Conservation (phyloP, 2,329 filamentous ascomycete genomes). For the Alternaria sp. region DNA sequence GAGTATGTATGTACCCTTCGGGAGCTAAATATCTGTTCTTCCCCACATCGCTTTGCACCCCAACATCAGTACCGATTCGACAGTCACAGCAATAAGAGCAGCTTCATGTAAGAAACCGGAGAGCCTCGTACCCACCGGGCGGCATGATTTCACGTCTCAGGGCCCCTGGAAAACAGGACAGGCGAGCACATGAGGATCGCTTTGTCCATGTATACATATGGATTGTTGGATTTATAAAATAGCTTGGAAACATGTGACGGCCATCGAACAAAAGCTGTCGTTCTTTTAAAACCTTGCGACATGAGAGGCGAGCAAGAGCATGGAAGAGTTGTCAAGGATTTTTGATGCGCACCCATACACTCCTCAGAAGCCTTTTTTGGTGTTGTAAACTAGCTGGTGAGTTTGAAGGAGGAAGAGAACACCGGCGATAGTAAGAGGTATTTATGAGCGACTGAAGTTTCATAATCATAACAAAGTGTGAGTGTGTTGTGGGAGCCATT, state of each 20-base stretch:
- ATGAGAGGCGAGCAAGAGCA: neutral
- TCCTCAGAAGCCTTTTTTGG: neutral
- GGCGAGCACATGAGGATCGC: neutral
- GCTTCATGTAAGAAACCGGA: neutral
- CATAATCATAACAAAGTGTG: neutral
- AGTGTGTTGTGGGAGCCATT: neutral
- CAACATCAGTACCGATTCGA: neutral
- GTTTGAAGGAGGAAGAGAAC: neutral
- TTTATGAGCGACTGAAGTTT: neutral
- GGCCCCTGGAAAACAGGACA: neutral
- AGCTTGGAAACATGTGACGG: neutral
- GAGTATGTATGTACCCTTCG: fast-evolving
- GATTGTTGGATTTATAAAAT: no score
- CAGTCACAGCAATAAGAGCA: neutral
- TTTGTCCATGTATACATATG: no score
- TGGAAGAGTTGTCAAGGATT: neutral
- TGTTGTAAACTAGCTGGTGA: neutral
- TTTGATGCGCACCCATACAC: neutral
- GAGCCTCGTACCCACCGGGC: neutral
- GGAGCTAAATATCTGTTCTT: neutral
- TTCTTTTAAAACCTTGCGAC: neutral
- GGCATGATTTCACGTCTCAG: neutral
- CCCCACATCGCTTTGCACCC: neutral
- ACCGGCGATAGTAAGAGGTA: neutral
- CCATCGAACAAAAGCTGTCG: neutral